Percentiles rank a stretch among this genome's conserved stretches.
Conservation (phyloP, 495 filamentous ascomycete genomes). For the Aspergillus biplanus region DNA sequence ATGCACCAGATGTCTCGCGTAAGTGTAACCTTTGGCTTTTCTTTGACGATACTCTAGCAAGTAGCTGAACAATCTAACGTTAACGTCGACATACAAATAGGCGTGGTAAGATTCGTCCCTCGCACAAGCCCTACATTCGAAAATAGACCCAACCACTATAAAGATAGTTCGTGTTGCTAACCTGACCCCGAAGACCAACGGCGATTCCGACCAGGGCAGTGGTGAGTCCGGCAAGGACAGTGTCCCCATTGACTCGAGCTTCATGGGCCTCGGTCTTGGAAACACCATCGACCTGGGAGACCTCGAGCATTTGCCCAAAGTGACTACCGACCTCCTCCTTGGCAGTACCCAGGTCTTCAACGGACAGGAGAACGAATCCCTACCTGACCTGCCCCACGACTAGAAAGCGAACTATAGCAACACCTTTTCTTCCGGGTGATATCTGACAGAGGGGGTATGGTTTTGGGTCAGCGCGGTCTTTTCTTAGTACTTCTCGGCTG, state of each 20-base stretch:
- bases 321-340: background rate
- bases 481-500: no score
- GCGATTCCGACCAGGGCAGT: background rate
- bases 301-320: conserved; percentile 5
- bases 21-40: background rate
- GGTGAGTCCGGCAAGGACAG: background rate
- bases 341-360: conserved; percentile 10
- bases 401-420: background rate
- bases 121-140: background rate
- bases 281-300: conserved; percentile 9
- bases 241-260: conserved; percentile 10
- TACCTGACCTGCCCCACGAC: background rate
- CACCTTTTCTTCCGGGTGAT: no score
- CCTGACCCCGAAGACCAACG: background rate
- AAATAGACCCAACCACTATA: background rate
- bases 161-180: background rate
- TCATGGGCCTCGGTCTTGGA: conserved; percentile 13
- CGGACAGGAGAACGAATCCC: background rate
- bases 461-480: no score
- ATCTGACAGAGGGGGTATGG: no score
- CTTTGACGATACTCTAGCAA: background rate
- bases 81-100: background rate
- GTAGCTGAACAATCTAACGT: no score
- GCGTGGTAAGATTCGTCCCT: background rate
- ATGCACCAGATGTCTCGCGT: background rate